Percentiles rank a stretch among this genome's conserved stretches.
Evolutionary conservation across 1,284 basidiomycete genomes (phyloP).

Genomic region (Wolfiporia cocos): DNA sequence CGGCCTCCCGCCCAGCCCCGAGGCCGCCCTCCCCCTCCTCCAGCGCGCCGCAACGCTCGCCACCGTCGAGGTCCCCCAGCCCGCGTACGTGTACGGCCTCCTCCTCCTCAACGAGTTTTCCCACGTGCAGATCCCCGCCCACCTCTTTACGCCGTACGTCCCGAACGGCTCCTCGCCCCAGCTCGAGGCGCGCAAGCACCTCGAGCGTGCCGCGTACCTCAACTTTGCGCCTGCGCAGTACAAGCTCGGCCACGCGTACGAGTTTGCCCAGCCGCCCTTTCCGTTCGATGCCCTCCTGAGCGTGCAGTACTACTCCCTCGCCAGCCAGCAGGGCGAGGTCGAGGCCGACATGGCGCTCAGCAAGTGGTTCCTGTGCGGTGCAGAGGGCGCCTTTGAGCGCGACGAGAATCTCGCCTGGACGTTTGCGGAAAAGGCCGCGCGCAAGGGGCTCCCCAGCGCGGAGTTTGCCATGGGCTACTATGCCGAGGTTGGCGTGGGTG

Average conservation of each 20-base stretch:
- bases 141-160: conserved; percentile 48
- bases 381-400: conserved; percentile 78
- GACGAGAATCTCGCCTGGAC: conserved; percentile 85
- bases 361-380: conserved; percentile 94
- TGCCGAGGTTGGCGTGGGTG: conserved; percentile 74
- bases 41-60: conserved; percentile 73
- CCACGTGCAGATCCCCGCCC: conserved; percentile 46
- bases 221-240: conserved; percentile 88
- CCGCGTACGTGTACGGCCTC: conserved; percentile 82
- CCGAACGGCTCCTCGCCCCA: conserved; percentile 33
- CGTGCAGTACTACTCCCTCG: conserved; percentile 89
- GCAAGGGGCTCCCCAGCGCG: conserved; percentile 73
- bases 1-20: conserved; percentile 47
- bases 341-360: conserved; percentile 95
- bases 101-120: conserved; percentile 79
- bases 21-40: conserved; percentile 66
- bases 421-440: conserved; percentile 90
- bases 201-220: conserved; percentile 83
- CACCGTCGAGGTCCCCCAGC: conserved; percentile 75
- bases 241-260: conserved; percentile 89
- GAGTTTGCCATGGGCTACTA: conserved; percentile 97
- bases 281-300: conserved; percentile 86
- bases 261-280: conserved; percentile 84
- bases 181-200: conserved; percentile 46
- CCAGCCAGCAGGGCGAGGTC: conserved; percentile 79